phyloP scores from a whole-genome alignment of 257 asterid species.

The Nicotiana attenuata region DNA sequence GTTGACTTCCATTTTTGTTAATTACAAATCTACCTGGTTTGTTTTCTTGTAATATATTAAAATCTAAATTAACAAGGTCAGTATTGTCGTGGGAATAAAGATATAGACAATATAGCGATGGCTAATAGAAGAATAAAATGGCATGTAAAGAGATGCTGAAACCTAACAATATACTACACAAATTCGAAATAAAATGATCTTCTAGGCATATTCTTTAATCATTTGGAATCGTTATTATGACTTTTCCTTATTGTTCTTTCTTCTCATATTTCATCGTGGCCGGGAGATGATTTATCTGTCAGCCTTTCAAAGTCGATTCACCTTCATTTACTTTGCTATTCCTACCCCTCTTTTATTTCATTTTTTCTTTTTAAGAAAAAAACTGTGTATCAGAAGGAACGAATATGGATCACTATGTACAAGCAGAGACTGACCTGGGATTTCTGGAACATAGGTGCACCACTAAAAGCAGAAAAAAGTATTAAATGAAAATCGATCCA shows the following conservation, averaged over 20 bases:
- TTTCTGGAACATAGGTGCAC: no score
- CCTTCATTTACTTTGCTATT: no score
- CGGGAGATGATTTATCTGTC: no score
- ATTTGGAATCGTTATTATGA: conserved; percentile 2
- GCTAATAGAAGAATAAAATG: conserved; percentile 7
- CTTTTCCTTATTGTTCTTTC: background rate
- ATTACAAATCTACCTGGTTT: background rate
- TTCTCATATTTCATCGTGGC: background rate
- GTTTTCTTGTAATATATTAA: background rate
- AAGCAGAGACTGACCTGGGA: no score
- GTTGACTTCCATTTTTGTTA: background rate
- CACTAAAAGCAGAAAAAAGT: no score
- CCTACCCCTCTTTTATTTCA: no score
- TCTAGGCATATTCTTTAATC: background rate
- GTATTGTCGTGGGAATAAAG: background rate
- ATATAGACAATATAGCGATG: background rate
- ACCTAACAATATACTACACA: background rate
- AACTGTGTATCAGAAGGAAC: no score
- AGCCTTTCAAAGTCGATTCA: no score
- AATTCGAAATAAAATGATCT: background rate
- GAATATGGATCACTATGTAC: no score
- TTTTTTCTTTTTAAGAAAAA: no score
- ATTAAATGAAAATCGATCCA: no score
- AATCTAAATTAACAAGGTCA: background rate
- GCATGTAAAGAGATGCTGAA: conserved; percentile 7